Evolutionary conservation across 306 rosid species (phyloP), one percentile per base, ranked within the genome.

Genomic region (Fragaria nilgerrensis): DNA sequence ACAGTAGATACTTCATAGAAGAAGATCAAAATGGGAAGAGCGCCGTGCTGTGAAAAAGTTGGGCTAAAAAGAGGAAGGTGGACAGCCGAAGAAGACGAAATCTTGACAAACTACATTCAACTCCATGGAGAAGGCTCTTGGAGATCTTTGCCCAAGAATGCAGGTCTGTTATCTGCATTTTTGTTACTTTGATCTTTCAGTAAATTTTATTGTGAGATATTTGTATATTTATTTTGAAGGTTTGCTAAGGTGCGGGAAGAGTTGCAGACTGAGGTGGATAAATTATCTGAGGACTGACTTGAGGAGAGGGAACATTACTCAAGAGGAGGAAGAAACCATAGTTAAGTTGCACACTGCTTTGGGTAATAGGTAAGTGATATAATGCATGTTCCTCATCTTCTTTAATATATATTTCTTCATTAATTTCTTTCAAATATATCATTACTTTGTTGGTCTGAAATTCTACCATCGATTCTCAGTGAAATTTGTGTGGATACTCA

Each of bases 221-320:
- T 10, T 27, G 16, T 34, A 1, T 27, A 15, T 48, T 41, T 44
- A 13, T 47, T 58, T 25, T 9, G 34, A 43, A 92, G 97, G 97
- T 48, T 79, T 91, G 88, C 77, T 80, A 12, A 87, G 96, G 86
- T 89, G 93, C 76, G 96, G 96, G 56, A 91, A 91, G 84, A 91
- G 98, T 78, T 90, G 98, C 66, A 90, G 98, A 84, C 83, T 93
- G 72, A 90, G 98, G 77, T 93, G 98, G 98, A 93, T 90, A 9
- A 93, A 93, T 76, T 91, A 91, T 74, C 82, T 93, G 80, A 86
- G 98, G 79, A 83, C 86, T 50, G 94, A 91, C 52, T 88, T 93
- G 78, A 93, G 90, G 96, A 91, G 98, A 85, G 97, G 98, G 16
- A 93, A 90, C 85, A 87, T 93, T 73, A 88, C 91, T 66, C 70